Percentiles rank a stretch among this genome's conserved stretches.
phyloP scores from a whole-genome alignment of 2,329 filamentous ascomycete species.

The Nemania sp. region DNA sequence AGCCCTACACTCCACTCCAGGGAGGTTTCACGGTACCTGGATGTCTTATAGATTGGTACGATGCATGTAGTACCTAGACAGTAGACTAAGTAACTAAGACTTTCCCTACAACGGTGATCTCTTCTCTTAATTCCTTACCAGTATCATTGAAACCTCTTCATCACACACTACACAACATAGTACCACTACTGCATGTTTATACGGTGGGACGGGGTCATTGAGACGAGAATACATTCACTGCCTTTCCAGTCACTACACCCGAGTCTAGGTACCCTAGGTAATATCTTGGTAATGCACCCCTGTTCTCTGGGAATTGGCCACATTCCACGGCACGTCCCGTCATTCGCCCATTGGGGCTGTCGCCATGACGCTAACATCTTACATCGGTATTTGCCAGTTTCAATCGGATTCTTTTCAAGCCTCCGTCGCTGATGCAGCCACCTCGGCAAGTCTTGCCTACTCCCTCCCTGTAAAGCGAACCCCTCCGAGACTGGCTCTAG shows the following conservation, averaged over 20 bases:
- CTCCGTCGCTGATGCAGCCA: not conserved
- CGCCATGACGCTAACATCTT: no score
- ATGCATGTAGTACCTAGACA: no score
- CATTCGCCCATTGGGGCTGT: not conserved
- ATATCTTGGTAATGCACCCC: not conserved
- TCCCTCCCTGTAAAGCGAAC: no score
- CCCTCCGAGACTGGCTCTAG: not conserved
- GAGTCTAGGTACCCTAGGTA: no score
- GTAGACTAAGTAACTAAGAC: no score
- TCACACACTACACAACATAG: no score
- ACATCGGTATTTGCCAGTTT: not conserved
- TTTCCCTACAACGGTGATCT: no score
- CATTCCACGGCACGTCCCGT: constrained; percentile 19
- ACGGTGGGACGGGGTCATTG: not conserved
- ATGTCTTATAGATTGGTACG: no score
- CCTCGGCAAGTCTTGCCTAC: not conserved
- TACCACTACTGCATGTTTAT: not conserved
- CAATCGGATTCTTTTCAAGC: not conserved
- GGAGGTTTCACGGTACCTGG: no score
- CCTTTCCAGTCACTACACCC: no score
- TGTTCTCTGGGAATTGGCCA: constrained; percentile 10
- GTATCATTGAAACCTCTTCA: no score
- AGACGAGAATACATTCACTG: not conserved
- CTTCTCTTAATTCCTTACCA: no score
- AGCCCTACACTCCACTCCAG: not conserved